Percentiles rank a stretch among this genome's conserved stretches.
phyloP scores from a whole-genome alignment of 2,329 filamentous ascomycete genomes.

The Microsporum audouinii region DNA sequence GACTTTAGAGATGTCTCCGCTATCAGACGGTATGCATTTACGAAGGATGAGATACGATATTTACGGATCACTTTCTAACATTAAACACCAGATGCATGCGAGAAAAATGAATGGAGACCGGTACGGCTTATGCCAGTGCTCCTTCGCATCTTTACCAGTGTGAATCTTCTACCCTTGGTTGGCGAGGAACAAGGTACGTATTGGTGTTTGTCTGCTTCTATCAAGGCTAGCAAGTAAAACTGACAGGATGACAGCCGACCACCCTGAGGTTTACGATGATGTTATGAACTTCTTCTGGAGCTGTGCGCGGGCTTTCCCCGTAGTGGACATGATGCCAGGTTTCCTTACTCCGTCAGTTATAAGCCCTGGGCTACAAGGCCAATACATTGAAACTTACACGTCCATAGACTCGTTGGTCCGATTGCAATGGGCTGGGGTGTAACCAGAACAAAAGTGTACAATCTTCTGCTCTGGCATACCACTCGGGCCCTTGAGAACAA shows the following conservation, averaged over 20 bases:
- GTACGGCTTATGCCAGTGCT: not conserved
- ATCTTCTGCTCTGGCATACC: not conserved
- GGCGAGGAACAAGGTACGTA: not conserved
- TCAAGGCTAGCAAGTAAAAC: not conserved
- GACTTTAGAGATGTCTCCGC: not conserved
- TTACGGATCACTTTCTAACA: not conserved
- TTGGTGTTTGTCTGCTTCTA: not conserved
- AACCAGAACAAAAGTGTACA: not conserved
- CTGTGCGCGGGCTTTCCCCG: not conserved
- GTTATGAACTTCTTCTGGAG: not conserved
- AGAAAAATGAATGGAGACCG: not conserved
- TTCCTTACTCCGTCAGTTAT: not conserved
- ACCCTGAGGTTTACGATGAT: not conserved
- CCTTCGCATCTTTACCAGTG: slow-evolving; percentile 1
- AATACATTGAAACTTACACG: not conserved
- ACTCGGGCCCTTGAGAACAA: not conserved
- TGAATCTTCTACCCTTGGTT: not conserved
- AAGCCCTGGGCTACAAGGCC: not conserved
- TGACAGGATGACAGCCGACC: not conserved
- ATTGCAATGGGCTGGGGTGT: not conserved
- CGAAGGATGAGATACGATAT: not conserved
- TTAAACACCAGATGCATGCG: not conserved
- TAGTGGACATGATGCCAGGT: not conserved
- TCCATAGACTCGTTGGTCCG: not conserved
- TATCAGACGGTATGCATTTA: not conserved